Conservation (phyloP, 139 green algal species). For the Coccomyxa sp. region DNA sequence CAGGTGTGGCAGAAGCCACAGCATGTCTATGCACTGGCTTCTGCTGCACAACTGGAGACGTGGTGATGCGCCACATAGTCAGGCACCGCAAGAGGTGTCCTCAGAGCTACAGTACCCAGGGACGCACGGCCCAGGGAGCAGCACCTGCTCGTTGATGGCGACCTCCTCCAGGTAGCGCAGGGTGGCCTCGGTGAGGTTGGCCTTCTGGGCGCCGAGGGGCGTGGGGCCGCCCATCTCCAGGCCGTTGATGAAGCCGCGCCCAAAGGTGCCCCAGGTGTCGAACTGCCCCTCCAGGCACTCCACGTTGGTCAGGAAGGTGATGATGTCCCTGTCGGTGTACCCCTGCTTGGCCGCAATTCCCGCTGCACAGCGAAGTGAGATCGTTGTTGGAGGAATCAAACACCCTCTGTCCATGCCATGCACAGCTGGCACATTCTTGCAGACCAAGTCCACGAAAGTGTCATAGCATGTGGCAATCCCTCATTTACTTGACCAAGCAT, state of each 20-base stretch:
- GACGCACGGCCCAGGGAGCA: neutral
- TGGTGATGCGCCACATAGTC: neutral
- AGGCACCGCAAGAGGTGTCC: neutral
- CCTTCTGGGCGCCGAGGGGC: slow-evolving; percentile 28
- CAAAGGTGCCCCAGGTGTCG: slow-evolving; percentile 37
- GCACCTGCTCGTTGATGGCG: slow-evolving; percentile 25
- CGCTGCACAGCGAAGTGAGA: too few species aligned
- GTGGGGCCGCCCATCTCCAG: slow-evolving; percentile 16
- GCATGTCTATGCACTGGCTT: neutral
- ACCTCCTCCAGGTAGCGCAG: slow-evolving; percentile 28
- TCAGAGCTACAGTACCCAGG: too few species aligned
- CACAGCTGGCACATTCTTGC: too few species aligned
- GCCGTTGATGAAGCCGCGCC: slow-evolving; percentile 23
- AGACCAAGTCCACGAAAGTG: too few species aligned
- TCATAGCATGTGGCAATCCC: too few species aligned
- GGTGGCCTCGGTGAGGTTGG: slow-evolving; percentile 18
- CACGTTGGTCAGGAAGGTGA: slow-evolving; percentile 23
- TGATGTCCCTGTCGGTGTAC: slow-evolving; percentile 25
- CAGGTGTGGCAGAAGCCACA: neutral
- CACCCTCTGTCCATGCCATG: too few species aligned
- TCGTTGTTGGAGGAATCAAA: too few species aligned
- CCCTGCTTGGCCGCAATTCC: slow-evolving; percentile 17
- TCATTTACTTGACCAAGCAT: too few species aligned
- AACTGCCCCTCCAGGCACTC: slow-evolving; percentile 38
- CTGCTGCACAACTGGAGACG: neutral